A percentile compares a stretch with the other conserved stretches of the same genome.
Conservation (phyloP, 371 early-diverging fungal genomes). For the Blakeslea trispora region DNA sequence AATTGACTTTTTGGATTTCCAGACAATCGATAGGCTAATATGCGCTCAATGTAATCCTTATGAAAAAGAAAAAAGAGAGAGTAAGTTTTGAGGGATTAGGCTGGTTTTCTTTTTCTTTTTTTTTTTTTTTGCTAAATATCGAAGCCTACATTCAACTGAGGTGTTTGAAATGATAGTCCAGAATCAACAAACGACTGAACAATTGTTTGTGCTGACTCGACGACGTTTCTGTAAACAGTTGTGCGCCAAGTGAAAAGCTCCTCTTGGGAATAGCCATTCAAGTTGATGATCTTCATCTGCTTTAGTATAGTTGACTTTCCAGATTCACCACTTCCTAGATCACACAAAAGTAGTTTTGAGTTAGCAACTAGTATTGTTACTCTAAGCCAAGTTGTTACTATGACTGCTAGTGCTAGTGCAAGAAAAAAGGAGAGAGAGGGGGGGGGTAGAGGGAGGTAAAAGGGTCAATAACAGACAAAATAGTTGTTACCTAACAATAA, state of each 20-base stretch:
- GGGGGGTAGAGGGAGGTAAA: too few relatives aligned
- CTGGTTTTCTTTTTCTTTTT: too few relatives aligned
- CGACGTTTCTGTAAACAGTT: slow-evolving; percentile 79
- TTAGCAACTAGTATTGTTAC: background rate
- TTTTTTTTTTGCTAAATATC: too few relatives aligned
- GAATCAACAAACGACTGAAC: slow-evolving; percentile 56
- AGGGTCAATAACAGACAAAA: background rate
- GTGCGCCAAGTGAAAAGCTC: slow-evolving; percentile 78
- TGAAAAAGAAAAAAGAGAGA: too few relatives aligned
- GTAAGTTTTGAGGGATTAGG: too few relatives aligned
- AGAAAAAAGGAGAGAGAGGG: too few relatives aligned
- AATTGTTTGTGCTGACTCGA: slow-evolving; percentile 72
- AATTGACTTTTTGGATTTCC: slow-evolving; percentile 33
- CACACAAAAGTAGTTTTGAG: too few relatives aligned
- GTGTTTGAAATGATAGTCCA: slow-evolving; percentile 7
- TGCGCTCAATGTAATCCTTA: slow-evolving; percentile 18
- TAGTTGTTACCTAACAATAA: slow-evolving; percentile 63
- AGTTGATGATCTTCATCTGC: slow-evolving; percentile 94
- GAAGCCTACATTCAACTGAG: slow-evolving; percentile 19
- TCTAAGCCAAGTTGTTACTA: too few relatives aligned
- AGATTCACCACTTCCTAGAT: slow-evolving; percentile 83
- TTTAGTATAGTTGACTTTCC: slow-evolving; percentile 92
- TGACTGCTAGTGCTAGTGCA: too few relatives aligned
- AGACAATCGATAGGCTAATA: slow-evolving; percentile 26
- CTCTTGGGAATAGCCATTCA: slow-evolving; percentile 79